These are phyloP conservation scores for Eucalyptus regnans DNA, from an alignment of 345 rosid genomes.

Conservation along the genomic window DNA sequence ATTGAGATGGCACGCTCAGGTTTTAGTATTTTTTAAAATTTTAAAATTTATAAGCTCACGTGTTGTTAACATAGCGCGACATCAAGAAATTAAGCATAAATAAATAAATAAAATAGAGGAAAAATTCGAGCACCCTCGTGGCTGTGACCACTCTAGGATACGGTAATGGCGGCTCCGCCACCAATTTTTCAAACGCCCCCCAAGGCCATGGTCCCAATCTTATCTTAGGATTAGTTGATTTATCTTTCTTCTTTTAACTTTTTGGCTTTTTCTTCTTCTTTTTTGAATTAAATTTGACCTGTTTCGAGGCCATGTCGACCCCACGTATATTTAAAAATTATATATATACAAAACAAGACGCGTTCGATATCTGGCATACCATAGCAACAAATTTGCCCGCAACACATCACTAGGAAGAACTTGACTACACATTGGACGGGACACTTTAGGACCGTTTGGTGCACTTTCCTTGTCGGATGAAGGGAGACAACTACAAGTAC, in stretches of 20 bases:
- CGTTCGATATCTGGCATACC: neutral
- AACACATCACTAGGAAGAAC: neutral
- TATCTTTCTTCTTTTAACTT: neutral
- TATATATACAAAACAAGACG: neutral
- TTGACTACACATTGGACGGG: neutral
- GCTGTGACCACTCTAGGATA: neutral
- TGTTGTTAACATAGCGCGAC: rapidly evolving
- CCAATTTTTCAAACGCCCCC: neutral
- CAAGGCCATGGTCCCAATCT: neutral
- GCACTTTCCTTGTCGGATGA: neutral
- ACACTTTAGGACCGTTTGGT: neutral
- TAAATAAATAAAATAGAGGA: neutral
- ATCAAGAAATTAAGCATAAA: neutral
- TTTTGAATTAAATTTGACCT: neutral
- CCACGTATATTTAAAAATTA: neutral
- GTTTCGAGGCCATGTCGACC: neutral
- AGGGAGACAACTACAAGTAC: neutral
- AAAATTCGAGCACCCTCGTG: neutral
- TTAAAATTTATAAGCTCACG: neutral
- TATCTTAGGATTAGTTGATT: neutral
- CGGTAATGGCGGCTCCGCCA: neutral
- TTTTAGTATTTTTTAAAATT: too few species aligned
- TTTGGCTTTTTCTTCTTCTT: neutral
- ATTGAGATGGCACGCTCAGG: rapidly evolving
- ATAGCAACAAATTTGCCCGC: neutral